Evolutionary conservation across 2,329 filamentous ascomycete species (phyloP).

Genomic region (Ascochyta lentis): DNA sequence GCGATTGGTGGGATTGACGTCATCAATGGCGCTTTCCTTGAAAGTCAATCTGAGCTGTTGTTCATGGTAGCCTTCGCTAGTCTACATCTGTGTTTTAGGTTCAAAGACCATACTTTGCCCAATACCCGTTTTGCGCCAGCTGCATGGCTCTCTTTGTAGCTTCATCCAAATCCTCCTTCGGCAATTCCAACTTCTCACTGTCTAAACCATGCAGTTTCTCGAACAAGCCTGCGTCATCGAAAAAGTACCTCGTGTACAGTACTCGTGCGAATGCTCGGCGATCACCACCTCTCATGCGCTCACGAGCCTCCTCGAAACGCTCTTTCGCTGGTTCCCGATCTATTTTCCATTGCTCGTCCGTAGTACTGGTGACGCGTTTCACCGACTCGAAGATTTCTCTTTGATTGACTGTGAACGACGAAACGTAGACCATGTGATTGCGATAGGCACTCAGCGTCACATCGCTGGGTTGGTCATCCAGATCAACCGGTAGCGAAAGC

Average conservation of each 20-base stretch:
- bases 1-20: no score
- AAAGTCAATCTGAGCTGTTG: no score
- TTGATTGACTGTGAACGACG: slow-evolving; percentile 48
- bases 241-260: slow-evolving; percentile 63
- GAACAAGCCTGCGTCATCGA: slow-evolving; percentile 33
- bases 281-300: slow-evolving; percentile 55
- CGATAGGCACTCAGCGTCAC: slow-evolving; percentile 24
- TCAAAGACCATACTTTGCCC: slow-evolving; percentile 4
- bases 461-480: slow-evolving; percentile 20
- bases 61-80: no score
- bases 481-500: slow-evolving; percentile 39
- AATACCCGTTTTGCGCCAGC: slow-evolving; percentile 14
- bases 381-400: slow-evolving; percentile 46
- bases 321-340: slow-evolving; percentile 53
- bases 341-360: slow-evolving; percentile 47
- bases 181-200: slow-evolving; percentile 64
- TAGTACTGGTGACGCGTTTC: slow-evolving; percentile 43
- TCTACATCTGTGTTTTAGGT: no score
- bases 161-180: slow-evolving; percentile 65
- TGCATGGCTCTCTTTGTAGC: slow-evolving; percentile 51
- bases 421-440: slow-evolving; percentile 47
- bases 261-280: slow-evolving; percentile 53
- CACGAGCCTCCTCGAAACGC: slow-evolving; percentile 58
- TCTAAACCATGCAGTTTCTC: slow-evolving; percentile 47
- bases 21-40: no score